Base-by-base conservation (phyloP, 139 green algal genomes). In the Tetradesmus lagerheimii region DNA sequence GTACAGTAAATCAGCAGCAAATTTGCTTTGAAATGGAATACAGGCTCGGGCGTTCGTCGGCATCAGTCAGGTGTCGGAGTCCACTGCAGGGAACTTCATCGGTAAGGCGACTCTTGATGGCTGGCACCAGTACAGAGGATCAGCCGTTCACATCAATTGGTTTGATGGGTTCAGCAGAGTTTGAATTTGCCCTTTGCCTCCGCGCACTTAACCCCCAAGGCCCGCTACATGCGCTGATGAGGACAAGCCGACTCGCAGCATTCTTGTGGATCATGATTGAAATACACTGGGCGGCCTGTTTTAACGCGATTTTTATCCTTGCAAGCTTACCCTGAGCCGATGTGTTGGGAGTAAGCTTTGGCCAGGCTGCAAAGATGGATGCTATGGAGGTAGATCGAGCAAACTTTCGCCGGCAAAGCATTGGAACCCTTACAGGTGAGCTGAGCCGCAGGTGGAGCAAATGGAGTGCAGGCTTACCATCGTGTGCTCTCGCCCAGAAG, bases 361-460 rank as follows among this genome's bases (percentile, higher is more conserved):
- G 57, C 57, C 4, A n/a, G 57, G 57, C 57, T 27, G 11, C 15
- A 20, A 53, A 39, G 50, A 31, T 31, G 81, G 47, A 86, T 27
- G 47, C 15, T 11, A 86, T 86, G 81, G 35, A 86, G 81, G n/a
- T 81, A 53, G 62, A 80, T 80, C 34, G 29, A 57, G 81, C 35
- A 0, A n/a, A 2, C 29, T 27, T 29, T 25, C 82, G 82, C 3
- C 53, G 85, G 20, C 15, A 89, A 20, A 83, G 64, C n/a, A 84
- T 89, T 75, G 85, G 85, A n/a, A 89, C 85, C 6, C 85, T 89
- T 25, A 89, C 85, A 76, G 85, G 85, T 84, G 47, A 53, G 71
- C 34, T 71, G 23, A 71, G 57, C 57, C 57, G 57, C 57, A 71
- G 23, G 57, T 23, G 57, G 20, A 1, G 23, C 23, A n/a, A 71